Base-by-base conservation (phyloP, 352 stramenopile genomes). In the Phytophthora sp. region DNA sequence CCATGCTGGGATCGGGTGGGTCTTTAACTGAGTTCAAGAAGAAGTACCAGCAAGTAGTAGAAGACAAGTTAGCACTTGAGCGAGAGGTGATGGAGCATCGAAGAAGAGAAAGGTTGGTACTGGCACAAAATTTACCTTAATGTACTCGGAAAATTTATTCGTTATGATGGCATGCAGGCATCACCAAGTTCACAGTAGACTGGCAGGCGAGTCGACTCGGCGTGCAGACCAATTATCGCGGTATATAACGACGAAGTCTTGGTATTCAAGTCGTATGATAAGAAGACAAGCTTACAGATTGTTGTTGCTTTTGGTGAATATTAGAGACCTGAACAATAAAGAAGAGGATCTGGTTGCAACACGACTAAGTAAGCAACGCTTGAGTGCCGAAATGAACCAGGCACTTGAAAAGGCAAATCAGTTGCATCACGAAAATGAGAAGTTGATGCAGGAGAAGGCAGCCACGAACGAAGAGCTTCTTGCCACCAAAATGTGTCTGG, bases 401-500 rank as follows among this genome's bases (percentile, higher is more conserved):
- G 74, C 68, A 11, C 76, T 89, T 47, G 76, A 86, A 36, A 78
- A 86, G 49, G 73, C 76, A 1, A 71, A 89, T 24, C 61, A 81
- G 31, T 51, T 92, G 16, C 68, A 88, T 33, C 64, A 80, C 35
- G 84, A 89, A 55, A 93, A 90, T 61, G 80, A 84, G 45, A 79
- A 82, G 36, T 45, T 91, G n/a, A 39, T 89, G 18, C 41, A 81
- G 3, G 82, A 93, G 53, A 93, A 93, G 45, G 80, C 74, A 3
- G 76, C 63, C 0, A 82, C 77, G 3, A 82, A 74, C 7, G 82
- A 90, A 62, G 82, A 91, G 54, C 71, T 93, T 18, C 64, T 90
- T 21, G 76, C 80, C 8, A 76, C 78, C 7, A 89, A 82, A 57
- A 88, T 90, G 77, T 89, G 89, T 65, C 49, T 93, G 23, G 84